phyloP scores from a whole-genome alignment of 768 basidiomycete species.

The Boletellus ananas region DNA sequence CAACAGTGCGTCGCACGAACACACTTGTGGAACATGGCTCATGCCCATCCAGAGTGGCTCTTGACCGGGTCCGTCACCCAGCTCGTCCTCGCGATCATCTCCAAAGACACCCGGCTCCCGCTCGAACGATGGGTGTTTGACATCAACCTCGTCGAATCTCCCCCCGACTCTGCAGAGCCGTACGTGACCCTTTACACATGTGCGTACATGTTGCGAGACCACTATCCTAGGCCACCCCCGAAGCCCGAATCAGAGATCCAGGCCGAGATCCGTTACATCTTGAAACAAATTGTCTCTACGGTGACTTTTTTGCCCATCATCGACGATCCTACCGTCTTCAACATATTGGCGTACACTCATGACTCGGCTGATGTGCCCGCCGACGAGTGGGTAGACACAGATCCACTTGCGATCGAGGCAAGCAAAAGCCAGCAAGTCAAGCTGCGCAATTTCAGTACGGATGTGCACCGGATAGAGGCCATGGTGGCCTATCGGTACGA shows the following conservation, averaged over 20 bases:
- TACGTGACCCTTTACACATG: constrained; percentile 32
- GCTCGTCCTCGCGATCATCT: constrained; percentile 92
- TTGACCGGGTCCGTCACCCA: constrained; percentile 89
- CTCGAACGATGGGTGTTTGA: constrained; percentile 99
- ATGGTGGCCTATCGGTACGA: constrained; percentile 98
- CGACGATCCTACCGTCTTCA: constrained; percentile 94
- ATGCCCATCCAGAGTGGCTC: constrained; percentile 72
- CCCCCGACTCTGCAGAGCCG: constrained; percentile 47
- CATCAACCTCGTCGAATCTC: constrained; percentile 74
- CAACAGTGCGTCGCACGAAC: constrained; percentile 58
- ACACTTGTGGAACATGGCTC: background rate
- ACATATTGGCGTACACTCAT: constrained; percentile 92
- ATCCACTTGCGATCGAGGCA: constrained; percentile 88
- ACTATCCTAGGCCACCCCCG: constrained; percentile 39
- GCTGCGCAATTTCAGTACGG: constrained; percentile 93
- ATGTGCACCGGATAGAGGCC: constrained; percentile 95
- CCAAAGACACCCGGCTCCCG: constrained; percentile 86
- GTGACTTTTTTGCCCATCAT: constrained; percentile 96
- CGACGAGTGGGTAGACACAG: constrained; percentile 94
- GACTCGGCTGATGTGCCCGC: constrained; percentile 90
- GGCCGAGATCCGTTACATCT: constrained; percentile 94
- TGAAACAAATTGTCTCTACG: constrained; percentile 97
- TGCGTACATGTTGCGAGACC: background rate
- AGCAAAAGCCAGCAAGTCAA: constrained; percentile 93
- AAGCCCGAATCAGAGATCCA: constrained; percentile 90